Evolutionary conservation across 169 alveolate genomes (phyloP).

Genomic region (Plasmodium gaboni): DNA sequence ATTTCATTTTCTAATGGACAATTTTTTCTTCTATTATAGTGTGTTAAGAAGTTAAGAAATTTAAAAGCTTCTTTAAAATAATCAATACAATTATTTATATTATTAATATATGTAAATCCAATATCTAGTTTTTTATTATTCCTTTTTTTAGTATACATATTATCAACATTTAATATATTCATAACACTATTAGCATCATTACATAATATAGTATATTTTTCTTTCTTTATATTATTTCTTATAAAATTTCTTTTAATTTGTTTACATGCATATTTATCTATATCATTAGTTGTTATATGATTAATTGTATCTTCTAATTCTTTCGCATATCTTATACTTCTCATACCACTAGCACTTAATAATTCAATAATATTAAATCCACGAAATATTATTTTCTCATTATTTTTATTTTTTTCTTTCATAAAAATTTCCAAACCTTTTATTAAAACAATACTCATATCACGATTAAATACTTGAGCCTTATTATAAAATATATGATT

Average conservation of each 20-base stretch:
- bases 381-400: conserved; percentile 71
- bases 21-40: conserved; percentile 26
- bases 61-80: conserved; percentile 57
- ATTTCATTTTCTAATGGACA: not conserved
- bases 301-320: conserved; percentile 89
- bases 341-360: conserved; percentile 88
- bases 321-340: conserved; percentile 92
- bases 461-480: conserved; percentile 95
- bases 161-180: conserved; percentile 64
- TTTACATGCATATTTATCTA: conserved; percentile 86
- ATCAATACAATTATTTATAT: conserved; percentile 32
- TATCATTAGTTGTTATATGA: conserved; percentile 90
- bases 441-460: conserved; percentile 90
- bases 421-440: conserved; percentile 84
- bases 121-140: conserved; percentile 53
- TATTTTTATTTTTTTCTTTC: conserved; percentile 77
- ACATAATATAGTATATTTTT: conserved; percentile 80
- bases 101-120: conserved; percentile 57
- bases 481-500: conserved; percentile 90
- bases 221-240: conserved; percentile 75
- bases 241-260: conserved; percentile 76
- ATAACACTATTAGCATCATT: conserved; percentile 83
- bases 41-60: conserved; percentile 41
- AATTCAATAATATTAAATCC: conserved; percentile 85
- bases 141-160: conserved; percentile 46